Evolutionary conservation across 2,329 filamentous ascomycete genomes (phyloP).

Genomic region (Nigrograna mackinnonii): DNA sequence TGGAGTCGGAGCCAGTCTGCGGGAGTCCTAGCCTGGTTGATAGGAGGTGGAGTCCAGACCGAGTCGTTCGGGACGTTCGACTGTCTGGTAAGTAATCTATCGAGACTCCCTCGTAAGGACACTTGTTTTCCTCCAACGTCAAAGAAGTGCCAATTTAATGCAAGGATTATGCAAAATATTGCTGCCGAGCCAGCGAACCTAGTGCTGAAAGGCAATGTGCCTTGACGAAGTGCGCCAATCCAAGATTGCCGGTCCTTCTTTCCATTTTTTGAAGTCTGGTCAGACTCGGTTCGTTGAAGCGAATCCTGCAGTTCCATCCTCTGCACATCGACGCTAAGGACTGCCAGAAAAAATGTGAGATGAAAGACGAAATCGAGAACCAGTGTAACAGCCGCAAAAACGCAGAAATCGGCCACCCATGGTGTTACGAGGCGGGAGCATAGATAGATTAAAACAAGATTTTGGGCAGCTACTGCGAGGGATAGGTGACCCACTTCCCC

Average conservation of each 20-base stretch:
- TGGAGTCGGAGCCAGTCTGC: conserved; percentile 77
- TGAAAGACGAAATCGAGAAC: conserved; percentile 79
- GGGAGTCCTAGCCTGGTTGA: conserved; percentile 77
- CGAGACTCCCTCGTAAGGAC: conserved; percentile 17
- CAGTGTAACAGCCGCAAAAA: conserved; percentile 74
- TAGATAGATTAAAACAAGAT: conserved; percentile 66
- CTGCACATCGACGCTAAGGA: conserved; percentile 78
- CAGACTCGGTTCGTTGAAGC: conserved; percentile 51
- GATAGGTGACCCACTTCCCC: conserved; percentile 73
- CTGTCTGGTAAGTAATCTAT: conserved; percentile 19
- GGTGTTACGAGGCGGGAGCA: conserved; percentile 70
- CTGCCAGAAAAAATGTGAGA: conserved; percentile 78
- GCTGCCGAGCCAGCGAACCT: conserved; percentile 75
- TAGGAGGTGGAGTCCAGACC: conserved; percentile 52
- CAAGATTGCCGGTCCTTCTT: conserved; percentile 56
- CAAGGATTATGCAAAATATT: conserved; percentile 71
- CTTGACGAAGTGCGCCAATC: conserved; percentile 64
- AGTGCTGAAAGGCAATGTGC: conserved; percentile 70
- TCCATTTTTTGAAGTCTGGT: conserved; percentile 48
- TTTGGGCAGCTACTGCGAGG: conserved; percentile 69
- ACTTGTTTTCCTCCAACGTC: conserved; percentile 55
- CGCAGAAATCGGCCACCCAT: conserved; percentile 75
- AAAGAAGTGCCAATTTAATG: conserved; percentile 79
- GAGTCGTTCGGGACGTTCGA: background rate
- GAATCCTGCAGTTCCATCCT: conserved; percentile 77